Evolutionary conservation across 2,329 filamentous ascomycete species (phyloP).

Genomic region (Fusarium sp.): DNA sequence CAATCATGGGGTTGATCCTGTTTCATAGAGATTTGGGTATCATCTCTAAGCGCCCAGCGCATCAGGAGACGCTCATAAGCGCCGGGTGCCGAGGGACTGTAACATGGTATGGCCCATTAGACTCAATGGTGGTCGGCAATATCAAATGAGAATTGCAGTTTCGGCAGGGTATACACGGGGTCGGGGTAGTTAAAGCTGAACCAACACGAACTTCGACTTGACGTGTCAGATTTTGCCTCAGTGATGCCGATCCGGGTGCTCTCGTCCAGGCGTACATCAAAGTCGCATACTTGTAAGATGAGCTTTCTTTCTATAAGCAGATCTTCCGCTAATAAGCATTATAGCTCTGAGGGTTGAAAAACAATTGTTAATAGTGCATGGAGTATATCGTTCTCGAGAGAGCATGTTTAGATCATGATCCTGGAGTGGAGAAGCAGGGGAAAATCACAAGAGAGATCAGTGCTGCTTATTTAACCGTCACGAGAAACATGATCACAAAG

Average conservation of each 20-base stretch:
- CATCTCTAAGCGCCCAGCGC: constrained; percentile 10
- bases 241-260: not conserved
- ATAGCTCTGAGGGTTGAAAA: not conserved
- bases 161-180: not conserved
- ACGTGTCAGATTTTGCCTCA: not conserved
- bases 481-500: constrained; percentile 11
- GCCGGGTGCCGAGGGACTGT: not conserved
- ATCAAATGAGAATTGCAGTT: not conserved
- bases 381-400: not conserved
- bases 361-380: not conserved
- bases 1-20: too few species aligned
- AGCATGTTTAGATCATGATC: not conserved
- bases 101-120: not conserved
- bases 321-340: not conserved
- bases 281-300: not conserved
- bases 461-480: constrained; percentile 19
- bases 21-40: not conserved
- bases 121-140: fast-evolving
- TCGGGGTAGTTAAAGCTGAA: not conserved
- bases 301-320: not conserved
- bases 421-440: not conserved
- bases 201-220: not conserved
- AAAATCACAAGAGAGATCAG: not conserved
- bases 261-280: not conserved
- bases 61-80: not conserved